These are phyloP conservation scores for Pulveroboletus sp. DNA, from an alignment of 768 basidiomycete species.

Conservation along the genomic window DNA sequence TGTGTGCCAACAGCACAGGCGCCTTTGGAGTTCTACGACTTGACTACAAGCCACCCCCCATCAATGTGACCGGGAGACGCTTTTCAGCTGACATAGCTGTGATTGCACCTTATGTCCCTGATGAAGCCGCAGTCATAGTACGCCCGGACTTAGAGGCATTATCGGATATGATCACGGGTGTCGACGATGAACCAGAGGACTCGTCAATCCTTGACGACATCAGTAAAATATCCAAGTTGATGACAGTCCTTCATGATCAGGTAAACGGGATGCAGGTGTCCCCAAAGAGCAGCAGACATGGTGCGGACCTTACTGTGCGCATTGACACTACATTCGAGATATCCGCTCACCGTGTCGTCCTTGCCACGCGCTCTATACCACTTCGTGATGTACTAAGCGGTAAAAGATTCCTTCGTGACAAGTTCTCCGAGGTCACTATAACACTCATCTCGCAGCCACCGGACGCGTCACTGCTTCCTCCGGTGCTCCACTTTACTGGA, in stretches of 20 bases:
- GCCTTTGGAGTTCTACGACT: constrained; percentile 82
- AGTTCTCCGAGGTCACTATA: constrained; percentile 29
- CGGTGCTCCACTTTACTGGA: constrained; percentile 38
- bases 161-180: constrained; percentile 2
- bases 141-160: neutral
- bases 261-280: neutral
- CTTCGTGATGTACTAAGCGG: constrained; percentile 43
- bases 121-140: neutral
- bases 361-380: constrained; percentile 52
- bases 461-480: neutral
- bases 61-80: constrained; percentile 50
- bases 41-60: constrained; percentile 57
- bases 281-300: constrained; percentile 34
- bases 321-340: constrained; percentile 42
- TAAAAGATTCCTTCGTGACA: constrained; percentile 23
- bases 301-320: constrained; percentile 60
- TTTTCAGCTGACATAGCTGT: constrained; percentile 62
- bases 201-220: constrained; percentile 34
- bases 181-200: constrained; percentile 39
- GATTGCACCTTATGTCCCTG: constrained; percentile 54
- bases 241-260: constrained; percentile 6
- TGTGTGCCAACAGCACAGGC: constrained; percentile 82
- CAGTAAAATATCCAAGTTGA: constrained; percentile 25
- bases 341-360: constrained; percentile 62
- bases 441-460: constrained; percentile 11